Conservation (phyloP, 768 basidiomycete species). For the Ephemerocybe angulata region DNA sequence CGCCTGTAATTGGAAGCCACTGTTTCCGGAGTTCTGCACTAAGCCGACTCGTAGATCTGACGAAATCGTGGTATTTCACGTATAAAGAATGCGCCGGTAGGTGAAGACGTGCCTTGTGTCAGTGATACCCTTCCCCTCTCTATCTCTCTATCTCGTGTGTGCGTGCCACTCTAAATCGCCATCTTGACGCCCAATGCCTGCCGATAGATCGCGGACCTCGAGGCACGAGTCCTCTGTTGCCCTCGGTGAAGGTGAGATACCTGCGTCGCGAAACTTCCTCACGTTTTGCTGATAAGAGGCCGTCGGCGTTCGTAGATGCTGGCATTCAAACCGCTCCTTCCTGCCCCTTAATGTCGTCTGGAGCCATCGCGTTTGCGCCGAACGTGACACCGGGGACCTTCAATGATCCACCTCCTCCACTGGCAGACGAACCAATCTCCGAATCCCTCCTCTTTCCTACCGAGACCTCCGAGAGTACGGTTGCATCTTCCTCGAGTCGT, state of each 20-base stretch:
- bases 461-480: constrained; percentile 24
- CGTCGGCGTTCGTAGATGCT: background rate
- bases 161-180: constrained; percentile 2
- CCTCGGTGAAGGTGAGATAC: constrained; percentile 11
- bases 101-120: constrained; percentile 4
- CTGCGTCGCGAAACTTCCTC: too few relatives aligned
- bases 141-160: constrained; percentile 7
- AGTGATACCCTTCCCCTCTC: constrained; percentile 8
- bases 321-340: constrained; percentile 8
- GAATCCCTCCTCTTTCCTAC: constrained; percentile 63
- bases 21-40: too few relatives aligned
- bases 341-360: constrained; percentile 1
- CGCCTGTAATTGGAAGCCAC: too few relatives aligned
- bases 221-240: background rate
- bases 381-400: constrained; percentile 21
- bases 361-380: constrained; percentile 11
- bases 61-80: too few relatives aligned
- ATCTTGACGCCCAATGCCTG: constrained; percentile 6
- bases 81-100: too few relatives aligned
- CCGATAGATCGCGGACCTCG: constrained; percentile 10
- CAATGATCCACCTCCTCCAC: constrained; percentile 25
- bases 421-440: constrained; percentile 19
- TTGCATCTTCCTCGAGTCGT: constrained; percentile 24
- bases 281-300: too few relatives aligned
- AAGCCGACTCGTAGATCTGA: too few relatives aligned